Base-by-base conservation (phyloP, 371 early-diverging fungal species). In the Syncephalastrum sp. region DNA sequence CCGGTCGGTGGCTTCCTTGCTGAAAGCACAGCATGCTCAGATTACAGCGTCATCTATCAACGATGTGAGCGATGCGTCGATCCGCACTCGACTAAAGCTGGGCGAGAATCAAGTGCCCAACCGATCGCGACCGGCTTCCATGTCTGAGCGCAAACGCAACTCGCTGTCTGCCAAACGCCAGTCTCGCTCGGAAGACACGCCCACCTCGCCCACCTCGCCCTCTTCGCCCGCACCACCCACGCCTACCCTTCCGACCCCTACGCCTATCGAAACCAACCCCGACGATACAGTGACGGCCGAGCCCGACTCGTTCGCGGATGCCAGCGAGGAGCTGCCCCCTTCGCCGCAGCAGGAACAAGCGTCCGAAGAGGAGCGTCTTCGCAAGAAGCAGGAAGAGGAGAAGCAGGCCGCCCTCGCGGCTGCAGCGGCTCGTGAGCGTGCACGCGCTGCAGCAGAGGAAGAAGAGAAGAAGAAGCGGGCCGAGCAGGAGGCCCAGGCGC, bases 1-100 rank as follows among this genome's bases (percentile, higher is more conserved):
- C 56, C 70, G 86, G 58, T 74, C 84, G 4, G 86, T 89, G 12
- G 85, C 82, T 10, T 63, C 68, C 27, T 53, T 83, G 25, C 74
- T 86, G 54, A 77, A 86, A 61, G 69, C 77, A 54, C 68, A 72
- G 38, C 73, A 81, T 67, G 78, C 77, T 19, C 80, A 78, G 42
- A 61, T 83, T 51, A 79, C 77, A 41, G 76, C 79, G 5, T 75
- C 83, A 25, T 73, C 60, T 21, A 47, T 72, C 44, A 65, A 65
- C 13, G 75, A 78, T 49, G 42, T 76, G 15, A 72, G 72, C 52
- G 79, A 78, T 38, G 43, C 57, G 42, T 71, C 67, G 51, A 66
- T 78, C 23, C 57, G 71, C 24, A 68, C 73, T 6, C 61, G 71
- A 42, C 56, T 74, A 7, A 75, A 77, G 47, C 42, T 77, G 13